Evolutionary conservation across 2,329 filamentous ascomycete species (phyloP).

Genomic region (Phaeosphaeriaceae sp.): DNA sequence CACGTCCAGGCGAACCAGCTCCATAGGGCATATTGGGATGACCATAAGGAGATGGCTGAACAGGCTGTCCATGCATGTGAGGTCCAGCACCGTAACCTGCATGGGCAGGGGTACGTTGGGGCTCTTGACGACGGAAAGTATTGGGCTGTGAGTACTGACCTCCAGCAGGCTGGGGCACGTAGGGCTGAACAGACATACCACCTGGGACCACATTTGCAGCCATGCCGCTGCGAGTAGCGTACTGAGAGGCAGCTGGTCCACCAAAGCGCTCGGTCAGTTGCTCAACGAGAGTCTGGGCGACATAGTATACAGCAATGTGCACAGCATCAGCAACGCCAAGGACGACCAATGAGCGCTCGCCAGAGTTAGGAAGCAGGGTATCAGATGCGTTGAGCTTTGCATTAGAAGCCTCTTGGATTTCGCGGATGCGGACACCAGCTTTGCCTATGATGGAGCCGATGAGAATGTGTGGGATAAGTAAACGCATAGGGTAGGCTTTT

Average conservation of each 20-base stretch:
- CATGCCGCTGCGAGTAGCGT: constrained; percentile 91
- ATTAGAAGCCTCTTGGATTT: constrained; percentile 97
- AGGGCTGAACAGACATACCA: constrained; percentile 99
- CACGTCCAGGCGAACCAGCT: constrained; percentile 69
- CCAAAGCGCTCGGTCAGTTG: constrained; percentile 97
- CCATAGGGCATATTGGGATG: constrained; percentile 81
- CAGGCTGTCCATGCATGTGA: constrained; percentile 73
- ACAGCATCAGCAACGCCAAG: constrained; percentile 98
- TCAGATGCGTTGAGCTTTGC: constrained; percentile 96
- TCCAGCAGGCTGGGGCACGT: constrained; percentile 89
- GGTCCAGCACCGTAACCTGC: constrained; percentile 65
- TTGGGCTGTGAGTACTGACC: constrained; percentile 94
- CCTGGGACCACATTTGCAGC: constrained; percentile 93
- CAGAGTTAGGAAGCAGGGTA: constrained; percentile 90
- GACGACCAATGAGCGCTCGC: constrained; percentile 95
- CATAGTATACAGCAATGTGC: constrained; percentile 98
- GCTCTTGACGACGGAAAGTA: constrained; percentile 73
- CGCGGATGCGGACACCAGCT: constrained; percentile 91
- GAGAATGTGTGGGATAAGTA: constrained; percentile 94
- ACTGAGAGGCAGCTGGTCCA: constrained; percentile 94
- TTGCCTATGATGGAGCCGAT: constrained; percentile 99
- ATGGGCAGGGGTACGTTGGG: constrained; percentile 77
- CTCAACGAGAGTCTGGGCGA: constrained; percentile 96
- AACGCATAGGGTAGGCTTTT: constrained; percentile 94
- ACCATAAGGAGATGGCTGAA: constrained; percentile 48